Evolutionary conservation across 805 yeast species (phyloP).

Genomic region (Candida dajiaensis): DNA sequence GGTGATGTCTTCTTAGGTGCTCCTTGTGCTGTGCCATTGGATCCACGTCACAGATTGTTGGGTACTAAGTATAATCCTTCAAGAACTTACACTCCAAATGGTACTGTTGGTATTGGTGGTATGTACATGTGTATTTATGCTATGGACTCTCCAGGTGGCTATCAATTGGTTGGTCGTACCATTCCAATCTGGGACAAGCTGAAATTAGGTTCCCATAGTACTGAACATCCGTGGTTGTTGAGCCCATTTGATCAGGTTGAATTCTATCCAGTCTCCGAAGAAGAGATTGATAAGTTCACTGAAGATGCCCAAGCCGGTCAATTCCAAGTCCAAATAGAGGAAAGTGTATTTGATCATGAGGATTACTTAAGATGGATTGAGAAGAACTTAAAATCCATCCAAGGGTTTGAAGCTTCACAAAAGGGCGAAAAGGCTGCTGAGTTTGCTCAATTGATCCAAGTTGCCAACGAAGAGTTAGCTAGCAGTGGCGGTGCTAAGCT

Average conservation of each 20-base stretch:
- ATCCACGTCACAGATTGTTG: conserved; percentile 88
- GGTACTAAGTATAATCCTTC: conserved; percentile 97
- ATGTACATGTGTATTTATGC: conserved; percentile 98
- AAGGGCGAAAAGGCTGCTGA: conserved; percentile 80
- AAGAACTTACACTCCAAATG: conserved; percentile 92
- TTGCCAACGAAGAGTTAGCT: conserved; percentile 69
- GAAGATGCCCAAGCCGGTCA: conserved; percentile 78
- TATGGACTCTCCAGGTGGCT: conserved; percentile 95
- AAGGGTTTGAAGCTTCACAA: conserved; percentile 58
- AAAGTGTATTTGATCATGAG: conserved; percentile 76
- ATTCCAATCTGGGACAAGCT: conserved; percentile 97
- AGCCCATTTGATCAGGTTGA: conserved; percentile 92
- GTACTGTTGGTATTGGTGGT: conserved; percentile 97
- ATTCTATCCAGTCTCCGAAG: conserved; percentile 87
- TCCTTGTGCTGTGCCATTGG: conserved; percentile 97
- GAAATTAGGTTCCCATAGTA: conserved; percentile 60
- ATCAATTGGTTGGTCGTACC: conserved; percentile 93
- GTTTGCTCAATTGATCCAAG: conserved; percentile 76
- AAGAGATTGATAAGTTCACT: conserved; percentile 63
- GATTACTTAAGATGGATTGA: conserved; percentile 75
- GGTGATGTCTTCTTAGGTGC: conserved; percentile 98
- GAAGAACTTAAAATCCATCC: conserved; percentile 67
- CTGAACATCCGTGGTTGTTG: conserved; percentile 80
- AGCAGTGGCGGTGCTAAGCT: conserved; percentile 42
- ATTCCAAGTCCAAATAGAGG: conserved; percentile 67